Conservation (phyloP, 495 filamentous ascomycete genomes). For the Rusavskia elegans region DNA sequence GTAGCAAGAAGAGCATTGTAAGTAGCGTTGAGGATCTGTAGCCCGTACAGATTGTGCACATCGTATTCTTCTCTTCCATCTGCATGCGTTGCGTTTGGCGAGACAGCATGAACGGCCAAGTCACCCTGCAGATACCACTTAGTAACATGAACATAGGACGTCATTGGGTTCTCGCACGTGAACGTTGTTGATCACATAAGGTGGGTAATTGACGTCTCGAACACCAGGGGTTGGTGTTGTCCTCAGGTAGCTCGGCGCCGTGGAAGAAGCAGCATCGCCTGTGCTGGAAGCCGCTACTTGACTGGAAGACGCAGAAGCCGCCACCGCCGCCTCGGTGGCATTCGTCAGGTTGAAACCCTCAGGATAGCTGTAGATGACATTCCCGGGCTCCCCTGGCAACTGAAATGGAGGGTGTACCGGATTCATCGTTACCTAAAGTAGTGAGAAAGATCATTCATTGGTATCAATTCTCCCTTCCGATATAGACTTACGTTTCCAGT, state of each 20-base stretch:
- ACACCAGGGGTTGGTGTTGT: conserved; percentile 50
- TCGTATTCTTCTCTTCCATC: conserved; percentile 66
- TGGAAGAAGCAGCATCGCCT: conserved; percentile 17
- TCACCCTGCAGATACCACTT: conserved; percentile 38
- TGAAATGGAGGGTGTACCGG: conserved; percentile 52
- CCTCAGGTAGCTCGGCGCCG: conserved; percentile 36
- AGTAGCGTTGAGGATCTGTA: conserved; percentile 65
- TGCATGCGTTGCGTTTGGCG: conserved; percentile 62
- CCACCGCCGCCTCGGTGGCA: conserved; percentile 47
- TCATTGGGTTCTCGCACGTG: background rate
- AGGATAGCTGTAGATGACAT: conserved; percentile 45
- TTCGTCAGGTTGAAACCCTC: conserved; percentile 61
- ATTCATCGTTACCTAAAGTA: conserved; percentile 20
- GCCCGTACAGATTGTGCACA: conserved; percentile 61
- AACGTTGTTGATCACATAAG: conserved; percentile 67
- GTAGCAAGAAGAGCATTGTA: conserved; percentile 53
- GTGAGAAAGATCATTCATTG: background rate
- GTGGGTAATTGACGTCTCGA: conserved; percentile 66
- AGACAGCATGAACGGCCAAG: conserved; percentile 56
- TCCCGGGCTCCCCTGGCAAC: conserved; percentile 49
- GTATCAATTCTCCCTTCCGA: conserved; percentile 26
- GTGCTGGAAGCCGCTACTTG: conserved; percentile 29
- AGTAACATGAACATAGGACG: background rate
- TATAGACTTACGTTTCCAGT: conserved; percentile 29
- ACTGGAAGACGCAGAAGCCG: conserved; percentile 34